These are phyloP conservation scores for Coelastrella sp. DNA, from an alignment of 139 green algal genomes.

Conservation along the genomic window DNA sequence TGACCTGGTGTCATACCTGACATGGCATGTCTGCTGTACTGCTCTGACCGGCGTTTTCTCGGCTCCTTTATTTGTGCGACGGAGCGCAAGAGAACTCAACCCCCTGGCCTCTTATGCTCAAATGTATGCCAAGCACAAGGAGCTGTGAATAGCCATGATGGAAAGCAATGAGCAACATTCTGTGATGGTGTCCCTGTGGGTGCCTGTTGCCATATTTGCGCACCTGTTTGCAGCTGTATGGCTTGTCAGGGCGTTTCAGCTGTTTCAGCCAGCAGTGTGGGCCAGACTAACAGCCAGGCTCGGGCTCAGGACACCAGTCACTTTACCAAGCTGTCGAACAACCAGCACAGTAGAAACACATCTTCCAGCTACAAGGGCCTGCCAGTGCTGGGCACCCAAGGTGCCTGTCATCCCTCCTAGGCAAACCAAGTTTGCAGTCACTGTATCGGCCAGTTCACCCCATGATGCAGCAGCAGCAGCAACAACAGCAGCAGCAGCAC, in stretches of 20 bases:
- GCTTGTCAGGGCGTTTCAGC: slow-evolving; percentile 22
- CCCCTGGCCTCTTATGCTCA: no score
- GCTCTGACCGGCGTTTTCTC: no score
- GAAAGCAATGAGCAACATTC: neutral
- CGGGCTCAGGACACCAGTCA: neutral
- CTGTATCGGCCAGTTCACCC: neutral
- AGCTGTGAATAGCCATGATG: no score
- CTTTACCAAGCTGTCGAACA: no score
- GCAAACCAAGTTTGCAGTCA: neutral
- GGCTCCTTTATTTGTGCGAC: no score
- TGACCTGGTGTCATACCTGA: no score
- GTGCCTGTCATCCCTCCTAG: neutral
- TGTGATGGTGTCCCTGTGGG: neutral
- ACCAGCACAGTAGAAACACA: no score
- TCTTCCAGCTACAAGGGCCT: neutral
- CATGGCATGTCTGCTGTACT: no score
- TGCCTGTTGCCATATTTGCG: neutral
- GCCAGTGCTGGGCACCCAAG: neutral
- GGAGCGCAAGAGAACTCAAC: no score
- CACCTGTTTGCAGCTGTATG: slow-evolving; percentile 19
- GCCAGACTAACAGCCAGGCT: neutral
- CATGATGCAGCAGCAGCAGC: neutral
- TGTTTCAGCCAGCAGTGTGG: neutral
- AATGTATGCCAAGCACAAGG: no score
- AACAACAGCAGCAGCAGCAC: neutral